phyloP scores from a whole-genome alignment of 768 basidiomycete species.

The Panus rudis region DNA sequence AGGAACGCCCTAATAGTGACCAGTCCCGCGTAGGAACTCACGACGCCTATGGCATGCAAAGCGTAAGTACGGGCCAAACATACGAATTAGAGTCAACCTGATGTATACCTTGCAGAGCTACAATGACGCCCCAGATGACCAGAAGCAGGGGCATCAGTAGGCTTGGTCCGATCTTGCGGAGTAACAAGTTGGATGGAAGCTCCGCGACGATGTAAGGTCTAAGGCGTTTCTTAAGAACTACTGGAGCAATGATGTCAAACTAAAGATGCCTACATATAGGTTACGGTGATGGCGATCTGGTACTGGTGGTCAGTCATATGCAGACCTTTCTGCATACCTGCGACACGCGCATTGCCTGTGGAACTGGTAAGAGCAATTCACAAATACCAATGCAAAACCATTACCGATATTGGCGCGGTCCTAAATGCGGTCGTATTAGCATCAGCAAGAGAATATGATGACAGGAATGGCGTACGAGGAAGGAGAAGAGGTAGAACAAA shows the following conservation, averaged over 20 bases:
- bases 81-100: background rate
- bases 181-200: slow-evolving; percentile 52
- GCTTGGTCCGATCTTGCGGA: slow-evolving; percentile 47
- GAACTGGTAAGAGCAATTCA: too few species aligned
- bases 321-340: slow-evolving; percentile 5
- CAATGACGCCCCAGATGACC: slow-evolving; percentile 54
- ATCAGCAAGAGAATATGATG: background rate
- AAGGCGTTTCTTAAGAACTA: background rate
- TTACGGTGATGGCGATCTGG: slow-evolving; percentile 40
- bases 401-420: slow-evolving; percentile 8
- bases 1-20: slow-evolving; percentile 6
- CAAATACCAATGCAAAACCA: too few species aligned
- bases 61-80: background rate
- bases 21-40: slow-evolving; percentile 1
- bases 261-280: slow-evolving; percentile 31
- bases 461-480: slow-evolving; percentile 2
- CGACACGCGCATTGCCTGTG: slow-evolving; percentile 7
- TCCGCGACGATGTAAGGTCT: slow-evolving; percentile 52
- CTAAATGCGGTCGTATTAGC: background rate
- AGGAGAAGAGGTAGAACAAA: slow-evolving; percentile 4
- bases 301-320: slow-evolving; percentile 23
- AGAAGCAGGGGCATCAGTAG: slow-evolving; percentile 54
- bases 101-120: slow-evolving; percentile 50
- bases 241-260: background rate
- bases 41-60: background rate